A percentile compares a stretch with the other conserved stretches of the same genome.
Conservation (phyloP, 2,329 filamentous ascomycete genomes). For the Xylariales sp. region DNA sequence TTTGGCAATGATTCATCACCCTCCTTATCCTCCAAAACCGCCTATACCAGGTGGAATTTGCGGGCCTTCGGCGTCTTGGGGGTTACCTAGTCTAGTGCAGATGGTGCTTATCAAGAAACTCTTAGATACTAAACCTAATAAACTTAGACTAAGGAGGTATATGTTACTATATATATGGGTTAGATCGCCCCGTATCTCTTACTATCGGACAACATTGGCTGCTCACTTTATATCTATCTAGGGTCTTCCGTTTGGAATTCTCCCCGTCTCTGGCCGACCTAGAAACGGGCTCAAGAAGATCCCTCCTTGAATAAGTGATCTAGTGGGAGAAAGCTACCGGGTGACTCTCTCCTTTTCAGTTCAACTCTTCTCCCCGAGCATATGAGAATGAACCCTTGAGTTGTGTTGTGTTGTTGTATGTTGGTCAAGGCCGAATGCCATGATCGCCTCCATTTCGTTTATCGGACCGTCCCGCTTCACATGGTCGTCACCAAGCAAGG, state of each 20-base stretch:
- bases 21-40: conserved; percentile 13
- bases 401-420: background rate
- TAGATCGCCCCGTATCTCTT: conserved; percentile 23
- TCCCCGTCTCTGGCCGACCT: background rate
- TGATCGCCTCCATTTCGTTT: conserved; percentile 20
- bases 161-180: conserved; percentile 31
- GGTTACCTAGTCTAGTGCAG: conserved; percentile 13
- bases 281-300: background rate
- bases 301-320: conserved; percentile 1
- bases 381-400: conserved; percentile 22
- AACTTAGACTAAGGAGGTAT: conserved; percentile 10
- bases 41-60: conserved; percentile 1
- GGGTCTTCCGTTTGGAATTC: conserved; percentile 6
- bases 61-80: conserved; percentile 18
- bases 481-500: conserved; percentile 23
- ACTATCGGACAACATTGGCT: conserved; percentile 3
- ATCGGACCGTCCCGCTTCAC: conserved; percentile 26
- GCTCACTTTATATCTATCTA: conserved; percentile 8
- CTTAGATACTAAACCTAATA: conserved; percentile 1
- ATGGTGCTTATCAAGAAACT: conserved; percentile 33
- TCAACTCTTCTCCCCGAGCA: background rate
- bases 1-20: conserved; percentile 37
- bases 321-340: background rate
- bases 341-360: background rate
- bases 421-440: conserved; percentile 26